Conservation (phyloP, 1,284 basidiomycete species). For the Stereum hirsutum region DNA sequence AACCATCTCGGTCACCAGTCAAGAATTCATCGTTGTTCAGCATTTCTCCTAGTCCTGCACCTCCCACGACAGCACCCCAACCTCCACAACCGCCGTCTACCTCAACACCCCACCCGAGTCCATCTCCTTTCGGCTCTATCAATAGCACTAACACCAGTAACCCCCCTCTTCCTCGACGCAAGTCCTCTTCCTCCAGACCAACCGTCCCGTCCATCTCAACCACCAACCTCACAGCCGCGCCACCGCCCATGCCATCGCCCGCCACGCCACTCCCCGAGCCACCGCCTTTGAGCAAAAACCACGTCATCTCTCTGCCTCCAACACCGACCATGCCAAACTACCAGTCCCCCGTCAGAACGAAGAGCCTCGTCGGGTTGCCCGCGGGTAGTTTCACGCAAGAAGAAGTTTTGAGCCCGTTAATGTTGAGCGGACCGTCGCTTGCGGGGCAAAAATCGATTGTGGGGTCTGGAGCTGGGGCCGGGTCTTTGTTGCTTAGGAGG, state of each 20-base stretch:
- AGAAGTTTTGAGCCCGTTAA: too few species aligned
- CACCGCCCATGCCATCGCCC: background rate
- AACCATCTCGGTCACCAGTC: background rate
- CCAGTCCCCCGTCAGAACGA: too few species aligned
- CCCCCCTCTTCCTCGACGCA: background rate
- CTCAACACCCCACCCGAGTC: background rate
- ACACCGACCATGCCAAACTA: conserved; percentile 12
- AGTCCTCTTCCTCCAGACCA: background rate
- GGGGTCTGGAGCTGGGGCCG: too few species aligned
- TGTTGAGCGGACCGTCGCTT: too few species aligned
- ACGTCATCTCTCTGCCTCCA: conserved; percentile 16
- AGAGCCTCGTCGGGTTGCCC: too few species aligned
- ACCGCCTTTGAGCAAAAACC: conserved; percentile 5
- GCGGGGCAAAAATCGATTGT: too few species aligned
- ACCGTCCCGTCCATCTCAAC: background rate
- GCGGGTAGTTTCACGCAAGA: too few species aligned
- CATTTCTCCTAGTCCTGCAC: background rate
- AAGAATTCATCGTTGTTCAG: too few species aligned
- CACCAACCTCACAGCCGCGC: background rate
- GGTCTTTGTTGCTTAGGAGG: too few species aligned
- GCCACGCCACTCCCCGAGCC: background rate
- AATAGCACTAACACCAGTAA: too few species aligned
- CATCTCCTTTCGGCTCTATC: conserved; percentile 1
- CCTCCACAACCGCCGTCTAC: background rate
- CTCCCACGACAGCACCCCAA: background rate